A percentile compares a stretch with the other conserved stretches of the same genome.
phyloP scores from a whole-genome alignment of 2,329 filamentous ascomycete species.

The Byssothecium circinans region DNA sequence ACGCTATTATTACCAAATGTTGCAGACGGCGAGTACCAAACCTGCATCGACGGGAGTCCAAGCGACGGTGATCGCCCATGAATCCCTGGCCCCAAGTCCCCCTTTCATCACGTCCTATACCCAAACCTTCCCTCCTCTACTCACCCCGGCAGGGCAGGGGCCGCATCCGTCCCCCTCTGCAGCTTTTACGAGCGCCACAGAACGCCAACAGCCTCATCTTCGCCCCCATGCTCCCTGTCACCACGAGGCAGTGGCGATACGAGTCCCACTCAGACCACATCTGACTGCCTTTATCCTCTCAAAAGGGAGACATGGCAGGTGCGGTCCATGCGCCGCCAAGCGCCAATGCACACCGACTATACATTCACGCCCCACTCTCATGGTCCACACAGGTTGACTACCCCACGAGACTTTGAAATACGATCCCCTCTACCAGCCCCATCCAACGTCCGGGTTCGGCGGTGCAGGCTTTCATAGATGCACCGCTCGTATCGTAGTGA shows the following conservation, averaged over 20 bases:
- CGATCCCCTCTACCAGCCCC: neutral
- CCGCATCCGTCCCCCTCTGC: slow-evolving; percentile 4
- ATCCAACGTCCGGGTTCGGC: slow-evolving; percentile 4
- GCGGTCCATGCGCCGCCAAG: neutral
- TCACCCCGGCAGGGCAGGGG: slow-evolving; percentile 6
- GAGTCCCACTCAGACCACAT: neutral
- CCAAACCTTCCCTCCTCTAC: slow-evolving; percentile 1
- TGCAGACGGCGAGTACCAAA: slow-evolving; percentile 16
- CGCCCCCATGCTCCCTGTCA: neutral
- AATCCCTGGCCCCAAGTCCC: slow-evolving; percentile 7
- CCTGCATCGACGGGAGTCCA: slow-evolving; percentile 7
- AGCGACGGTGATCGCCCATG: slow-evolving; percentile 21
- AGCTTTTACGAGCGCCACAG: slow-evolving; percentile 14
- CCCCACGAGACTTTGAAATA: neutral
- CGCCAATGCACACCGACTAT: neutral
- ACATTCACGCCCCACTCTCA: neutral
- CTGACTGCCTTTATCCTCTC: neutral
- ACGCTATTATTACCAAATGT: slow-evolving; percentile 22
- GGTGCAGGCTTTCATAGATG: slow-evolving; percentile 5
- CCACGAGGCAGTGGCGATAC: slow-evolving; percentile 6
- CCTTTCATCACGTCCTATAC: slow-evolving; percentile 8
- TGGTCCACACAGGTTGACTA: too few relatives aligned
- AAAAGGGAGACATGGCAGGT: too few relatives aligned
- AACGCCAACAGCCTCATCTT: slow-evolving; percentile 19
- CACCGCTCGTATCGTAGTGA: neutral